phyloP scores from a whole-genome alignment of 441 rosid species.

The Aleurites moluccanus region DNA sequence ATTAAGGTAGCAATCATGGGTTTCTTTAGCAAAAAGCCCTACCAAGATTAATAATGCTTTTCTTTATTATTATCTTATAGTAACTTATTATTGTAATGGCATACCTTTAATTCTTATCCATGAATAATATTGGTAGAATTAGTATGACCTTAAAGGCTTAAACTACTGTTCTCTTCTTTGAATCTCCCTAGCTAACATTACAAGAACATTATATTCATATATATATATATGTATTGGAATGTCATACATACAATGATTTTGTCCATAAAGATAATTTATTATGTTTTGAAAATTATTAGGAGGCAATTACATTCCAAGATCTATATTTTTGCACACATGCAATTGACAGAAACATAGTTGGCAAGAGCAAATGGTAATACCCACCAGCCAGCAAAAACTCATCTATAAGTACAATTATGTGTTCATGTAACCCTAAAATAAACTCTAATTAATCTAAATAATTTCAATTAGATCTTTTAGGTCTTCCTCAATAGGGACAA shows the following conservation, averaged over 20 bases:
- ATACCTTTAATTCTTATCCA: background rate
- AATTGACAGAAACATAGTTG: constrained; percentile 24
- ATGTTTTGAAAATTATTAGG: background rate
- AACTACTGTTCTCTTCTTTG: too few relatives aligned
- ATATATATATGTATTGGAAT: too few relatives aligned
- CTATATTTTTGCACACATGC: background rate
- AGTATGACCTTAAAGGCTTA: too few relatives aligned
- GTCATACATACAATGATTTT: too few relatives aligned
- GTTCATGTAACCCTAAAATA: constrained; percentile 4
- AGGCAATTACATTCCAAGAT: background rate
- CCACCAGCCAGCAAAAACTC: constrained; percentile 40
- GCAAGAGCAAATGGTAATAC: constrained; percentile 26
- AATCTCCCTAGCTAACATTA: too few relatives aligned
- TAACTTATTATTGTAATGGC: background rate
- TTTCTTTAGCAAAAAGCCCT: constrained; percentile 12
- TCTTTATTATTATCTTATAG: constrained; percentile 15
- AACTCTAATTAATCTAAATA: constrained; percentile 15
- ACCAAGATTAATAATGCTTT: background rate
- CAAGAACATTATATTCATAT: too few relatives aligned
- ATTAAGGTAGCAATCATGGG: too few relatives aligned
- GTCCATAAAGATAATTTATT: too few relatives aligned
- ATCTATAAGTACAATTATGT: constrained; percentile 10
- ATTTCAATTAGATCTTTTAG: constrained; percentile 14
- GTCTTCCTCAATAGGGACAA: constrained; percentile 19
- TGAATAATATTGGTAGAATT: background rate